phyloP scores from a whole-genome alignment of 805 yeast genomes.

The Sugiyamaella marilandica region DNA sequence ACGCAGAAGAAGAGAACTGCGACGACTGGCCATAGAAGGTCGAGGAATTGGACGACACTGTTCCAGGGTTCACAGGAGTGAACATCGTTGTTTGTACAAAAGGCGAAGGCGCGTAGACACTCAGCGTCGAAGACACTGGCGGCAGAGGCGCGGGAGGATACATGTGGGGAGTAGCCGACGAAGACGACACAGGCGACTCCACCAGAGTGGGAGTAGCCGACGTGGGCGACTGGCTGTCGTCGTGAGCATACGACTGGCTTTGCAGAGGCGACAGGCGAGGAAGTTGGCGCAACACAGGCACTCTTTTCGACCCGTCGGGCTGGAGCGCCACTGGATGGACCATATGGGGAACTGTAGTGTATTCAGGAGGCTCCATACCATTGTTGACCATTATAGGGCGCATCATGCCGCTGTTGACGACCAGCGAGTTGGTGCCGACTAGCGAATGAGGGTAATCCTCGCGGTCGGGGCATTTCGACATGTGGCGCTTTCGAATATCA shows the following conservation, averaged over 20 bases:
- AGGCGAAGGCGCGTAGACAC: background rate
- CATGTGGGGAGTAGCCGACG: slow-evolving; percentile 1
- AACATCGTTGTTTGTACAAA: background rate
- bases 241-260: background rate
- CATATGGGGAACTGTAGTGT: slow-evolving; percentile 1
- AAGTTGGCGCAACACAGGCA: background rate
- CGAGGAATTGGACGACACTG: background rate
- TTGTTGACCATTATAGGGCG: background rate
- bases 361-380: background rate
- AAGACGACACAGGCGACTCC: background rate
- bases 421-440: background rate
- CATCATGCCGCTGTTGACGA: background rate
- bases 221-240: background rate
- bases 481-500: slow-evolving; percentile 74
- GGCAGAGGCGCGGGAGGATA: background rate
- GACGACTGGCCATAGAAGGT: background rate
- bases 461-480: slow-evolving; percentile 23
- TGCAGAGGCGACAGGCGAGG: background rate
- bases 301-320: background rate
- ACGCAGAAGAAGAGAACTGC: background rate
- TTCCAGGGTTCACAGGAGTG: background rate
- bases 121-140: background rate
- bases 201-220: background rate
- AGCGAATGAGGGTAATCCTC: background rate
- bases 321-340: slow-evolving; percentile 1